Evolutionary conservation across 2,329 filamentous ascomycete genomes (phyloP).

Genomic region (Botryotinia convoluta): DNA sequence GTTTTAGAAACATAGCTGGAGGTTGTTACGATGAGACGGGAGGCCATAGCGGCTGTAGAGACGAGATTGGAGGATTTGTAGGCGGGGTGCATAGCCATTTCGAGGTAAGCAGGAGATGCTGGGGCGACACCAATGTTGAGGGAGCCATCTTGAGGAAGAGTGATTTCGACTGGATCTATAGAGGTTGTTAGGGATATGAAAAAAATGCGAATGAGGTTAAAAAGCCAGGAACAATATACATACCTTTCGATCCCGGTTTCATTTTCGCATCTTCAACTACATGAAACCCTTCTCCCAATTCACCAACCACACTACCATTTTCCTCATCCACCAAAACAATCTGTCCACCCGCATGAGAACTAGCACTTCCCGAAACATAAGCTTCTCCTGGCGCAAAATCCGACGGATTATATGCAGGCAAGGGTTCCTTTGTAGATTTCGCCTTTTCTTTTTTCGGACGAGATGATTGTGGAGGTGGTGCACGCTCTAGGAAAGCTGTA

Average conservation of each 20-base stretch:
- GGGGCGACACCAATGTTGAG: slow-evolving; percentile 67
- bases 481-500: slow-evolving; percentile 88
- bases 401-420: slow-evolving; percentile 73
- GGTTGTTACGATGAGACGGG: slow-evolving; percentile 85
- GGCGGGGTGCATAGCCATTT: slow-evolving; percentile 80
- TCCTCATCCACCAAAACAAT: slow-evolving; percentile 95
- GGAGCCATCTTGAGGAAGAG: slow-evolving; percentile 65
- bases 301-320: slow-evolving; percentile 91
- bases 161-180: slow-evolving; percentile 74
- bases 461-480: slow-evolving; percentile 50
- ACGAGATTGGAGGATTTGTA: slow-evolving; percentile 87
- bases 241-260: slow-evolving; percentile 88
- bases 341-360: slow-evolving; percentile 61
- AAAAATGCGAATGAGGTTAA: not conserved
- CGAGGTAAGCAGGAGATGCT: slow-evolving; percentile 67
- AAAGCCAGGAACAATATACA: not conserved
- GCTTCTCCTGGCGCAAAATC: slow-evolving; percentile 77
- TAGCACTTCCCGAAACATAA: slow-evolving; percentile 64
- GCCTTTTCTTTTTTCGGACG: slow-evolving; percentile 30
- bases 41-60: slow-evolving; percentile 81
- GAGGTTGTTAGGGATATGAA: slow-evolving; percentile 17
- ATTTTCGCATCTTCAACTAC: slow-evolving; percentile 74
- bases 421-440: slow-evolving; percentile 33
- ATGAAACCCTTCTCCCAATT: slow-evolving; percentile 78
- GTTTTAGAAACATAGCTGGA: slow-evolving; percentile 76